A percentile compares a stretch with the other conserved stretches of the same genome.
phyloP scores from a whole-genome alignment of 108 stramenopile genomes.

The Heterococcus sp. region DNA sequence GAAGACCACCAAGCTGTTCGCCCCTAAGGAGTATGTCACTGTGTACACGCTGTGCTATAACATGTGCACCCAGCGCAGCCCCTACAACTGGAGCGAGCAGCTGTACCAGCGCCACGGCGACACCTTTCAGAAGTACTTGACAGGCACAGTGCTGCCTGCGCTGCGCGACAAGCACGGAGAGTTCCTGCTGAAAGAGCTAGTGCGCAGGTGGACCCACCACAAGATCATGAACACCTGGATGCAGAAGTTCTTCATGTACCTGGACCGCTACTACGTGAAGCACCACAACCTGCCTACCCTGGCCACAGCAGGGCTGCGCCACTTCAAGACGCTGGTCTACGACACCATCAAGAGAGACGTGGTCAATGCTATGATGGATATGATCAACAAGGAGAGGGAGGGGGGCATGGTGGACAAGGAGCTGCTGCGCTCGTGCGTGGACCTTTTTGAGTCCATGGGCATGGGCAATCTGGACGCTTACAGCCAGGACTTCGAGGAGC shows the following conservation, averaged over 20 bases:
- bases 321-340: conserved; percentile 91
- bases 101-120: conserved; percentile 93
- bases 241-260: conserved; percentile 96
- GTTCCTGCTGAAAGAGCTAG: conserved; percentile 83
- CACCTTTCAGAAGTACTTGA: conserved; percentile 85
- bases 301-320: conserved; percentile 75
- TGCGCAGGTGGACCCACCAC: conserved; percentile 91
- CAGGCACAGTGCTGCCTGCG: conserved; percentile 77
- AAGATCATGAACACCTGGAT: conserved; percentile 99
- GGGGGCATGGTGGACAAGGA: conserved; percentile 81
- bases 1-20: conserved; percentile 70
- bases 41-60: conserved; percentile 95
- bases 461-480: conserved; percentile 87
- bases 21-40: conserved; percentile 81
- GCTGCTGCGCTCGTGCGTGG: conserved; percentile 79
- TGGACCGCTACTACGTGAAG: conserved; percentile 90
- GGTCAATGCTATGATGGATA: conserved; percentile 78
- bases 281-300: conserved; percentile 88
- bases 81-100: conserved; percentile 98
- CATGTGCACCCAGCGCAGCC: conserved; percentile 98
- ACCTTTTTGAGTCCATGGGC: conserved; percentile 94
- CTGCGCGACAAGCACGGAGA: conserved; percentile 72
- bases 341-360: conserved; percentile 80
- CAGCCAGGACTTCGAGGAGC: conserved; percentile 80
- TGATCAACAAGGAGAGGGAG: conserved; percentile 87